A percentile compares a stretch with the other conserved stretches of the same genome.
phyloP scores from a whole-genome alignment of 2,329 filamentous ascomycete species.

The Alternaria sp. region DNA sequence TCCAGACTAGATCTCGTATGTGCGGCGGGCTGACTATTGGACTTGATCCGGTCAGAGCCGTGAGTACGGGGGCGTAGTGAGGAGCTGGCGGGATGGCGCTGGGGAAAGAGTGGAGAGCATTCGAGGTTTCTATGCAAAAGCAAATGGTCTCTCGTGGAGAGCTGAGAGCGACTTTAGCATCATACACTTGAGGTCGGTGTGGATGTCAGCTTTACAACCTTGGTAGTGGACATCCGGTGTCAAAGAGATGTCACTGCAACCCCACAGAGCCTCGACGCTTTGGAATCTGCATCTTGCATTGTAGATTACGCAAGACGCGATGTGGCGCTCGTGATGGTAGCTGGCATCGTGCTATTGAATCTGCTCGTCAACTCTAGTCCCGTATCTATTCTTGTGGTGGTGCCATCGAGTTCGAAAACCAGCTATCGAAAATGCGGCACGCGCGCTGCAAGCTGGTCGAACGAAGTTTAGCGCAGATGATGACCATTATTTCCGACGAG shows the following conservation, averaged over 20 bases:
- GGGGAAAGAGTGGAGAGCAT: not conserved
- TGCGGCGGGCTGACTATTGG: not conserved
- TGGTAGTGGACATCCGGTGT: not conserved
- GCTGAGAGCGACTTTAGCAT: not conserved
- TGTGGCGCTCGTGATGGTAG: not conserved
- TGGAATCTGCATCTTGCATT: not conserved
- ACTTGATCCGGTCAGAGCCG: not conserved
- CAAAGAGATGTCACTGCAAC: not conserved
- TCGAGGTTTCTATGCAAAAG: not conserved
- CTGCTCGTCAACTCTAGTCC: not conserved
- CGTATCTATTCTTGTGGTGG: not conserved
- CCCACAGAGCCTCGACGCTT: not conserved
- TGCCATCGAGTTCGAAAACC: not conserved
- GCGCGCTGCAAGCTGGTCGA: not conserved
- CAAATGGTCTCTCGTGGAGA: not conserved
- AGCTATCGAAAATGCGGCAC: not conserved
- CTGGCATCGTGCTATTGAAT: not conserved
- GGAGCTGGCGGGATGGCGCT: not conserved
- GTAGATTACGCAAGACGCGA: not conserved
- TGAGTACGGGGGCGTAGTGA: not conserved
- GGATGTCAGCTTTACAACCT: not conserved
- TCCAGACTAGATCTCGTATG: not conserved
- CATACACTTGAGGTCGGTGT: not conserved
- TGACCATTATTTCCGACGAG: not conserved
- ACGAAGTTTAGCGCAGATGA: too few relatives aligned